phyloP scores from a whole-genome alignment of 306 rosid genomes.

The Pterocarpus macrocarpus region DNA sequence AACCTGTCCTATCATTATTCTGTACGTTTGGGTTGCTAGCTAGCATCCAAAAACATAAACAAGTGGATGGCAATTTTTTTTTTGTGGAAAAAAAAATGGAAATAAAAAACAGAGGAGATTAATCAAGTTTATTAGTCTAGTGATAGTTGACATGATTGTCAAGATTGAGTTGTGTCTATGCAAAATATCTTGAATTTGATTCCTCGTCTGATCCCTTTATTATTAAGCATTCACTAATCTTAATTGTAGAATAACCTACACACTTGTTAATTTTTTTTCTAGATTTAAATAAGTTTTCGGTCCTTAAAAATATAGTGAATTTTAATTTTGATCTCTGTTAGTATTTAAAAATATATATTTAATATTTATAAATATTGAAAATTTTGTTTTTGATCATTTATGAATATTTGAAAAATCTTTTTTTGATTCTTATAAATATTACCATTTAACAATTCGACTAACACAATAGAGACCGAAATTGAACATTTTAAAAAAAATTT shows the following conservation, averaged over 20 bases:
- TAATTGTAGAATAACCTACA: neutral
- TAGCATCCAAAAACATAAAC: constrained; percentile 33
- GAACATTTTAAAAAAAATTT: too few species aligned
- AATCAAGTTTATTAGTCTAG: constrained; percentile 10
- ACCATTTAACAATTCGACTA: too few species aligned
- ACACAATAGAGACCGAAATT: too few species aligned
- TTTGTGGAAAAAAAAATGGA: neutral
- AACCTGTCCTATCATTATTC: constrained; percentile 12
- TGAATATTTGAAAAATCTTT: too few species aligned
- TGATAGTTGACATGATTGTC: constrained; percentile 4
- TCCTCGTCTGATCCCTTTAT: neutral
- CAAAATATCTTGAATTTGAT: neutral
- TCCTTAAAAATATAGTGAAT: too few species aligned
- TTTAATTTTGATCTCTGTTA: too few species aligned
- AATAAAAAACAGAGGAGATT: neutral
- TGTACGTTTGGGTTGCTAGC: constrained; percentile 32
- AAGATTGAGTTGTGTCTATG: neutral
- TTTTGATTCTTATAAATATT: too few species aligned
- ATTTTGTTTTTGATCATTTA: too few species aligned
- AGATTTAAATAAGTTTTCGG: too few species aligned
- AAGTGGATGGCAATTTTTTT: neutral
- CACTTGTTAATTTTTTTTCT: too few species aligned
- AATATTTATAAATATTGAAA: too few species aligned
- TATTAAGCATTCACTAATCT: neutral
- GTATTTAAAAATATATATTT: too few species aligned